Base-by-base conservation (phyloP, 2,329 filamentous ascomycete species). In the Aspergillus nomiae region DNA sequence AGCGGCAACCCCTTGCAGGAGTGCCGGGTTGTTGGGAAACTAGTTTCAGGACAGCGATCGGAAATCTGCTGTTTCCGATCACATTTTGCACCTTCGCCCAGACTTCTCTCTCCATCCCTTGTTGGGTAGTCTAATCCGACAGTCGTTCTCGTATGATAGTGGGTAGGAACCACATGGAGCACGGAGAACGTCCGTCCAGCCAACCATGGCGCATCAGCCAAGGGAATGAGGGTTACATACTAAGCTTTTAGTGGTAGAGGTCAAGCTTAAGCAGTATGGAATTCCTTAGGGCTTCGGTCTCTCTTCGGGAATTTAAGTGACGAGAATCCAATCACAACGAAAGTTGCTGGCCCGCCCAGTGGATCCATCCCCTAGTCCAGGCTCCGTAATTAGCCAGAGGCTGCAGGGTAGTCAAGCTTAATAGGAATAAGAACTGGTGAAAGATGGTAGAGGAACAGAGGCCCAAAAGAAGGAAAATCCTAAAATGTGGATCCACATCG, bases 151-250 rank as follows among this genome's bases (percentile, higher is more conserved):
- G 51, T 54, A 54, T 1, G 30, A 54, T 36, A 5, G 16, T 50
- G 51, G 19, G 51, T 54, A 36, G n/a, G 10, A 10, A 54, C 8
- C 4, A 9, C 4, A 54, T 36, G 30, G 51, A 24, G 28, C 51
- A 36, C 51, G 51, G 51, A 54, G 51, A 54, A 30, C 16, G 51
- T 54, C 51, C 51, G 51, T 54, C 32, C 30, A 54, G 51, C 30
- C 30, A 54, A 32, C 24, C 10, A 34, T 32, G 50, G 9, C 21
- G 0, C 28, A 12, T 4, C 6, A 36, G 46, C 16, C 19, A 14
- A 36, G 51, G 32, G 26, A 28, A 28, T 28, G 2, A 28, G 26
- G 26, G 28, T 14, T 24, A 36, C 30, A 21, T 24, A 54, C 51
- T 54, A 36, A 36, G 30, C 30, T 16, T 36, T 54, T 36, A 54